phyloP scores from a whole-genome alignment of 208 protist species.

The Strigomonas culicis region DNA sequence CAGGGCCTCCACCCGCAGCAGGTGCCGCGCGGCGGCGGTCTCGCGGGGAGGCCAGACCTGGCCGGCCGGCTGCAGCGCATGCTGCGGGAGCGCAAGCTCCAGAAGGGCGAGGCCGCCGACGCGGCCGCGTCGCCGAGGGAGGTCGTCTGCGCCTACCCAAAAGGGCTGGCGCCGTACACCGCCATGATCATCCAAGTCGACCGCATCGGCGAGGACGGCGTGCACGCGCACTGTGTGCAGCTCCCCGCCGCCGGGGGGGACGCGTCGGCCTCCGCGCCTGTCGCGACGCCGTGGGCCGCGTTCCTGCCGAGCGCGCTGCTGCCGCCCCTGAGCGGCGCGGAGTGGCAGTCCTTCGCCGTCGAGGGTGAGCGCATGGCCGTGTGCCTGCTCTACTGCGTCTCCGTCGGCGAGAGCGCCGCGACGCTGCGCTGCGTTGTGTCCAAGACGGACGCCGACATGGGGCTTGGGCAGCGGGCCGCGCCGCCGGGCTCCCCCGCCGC shows the following conservation, averaged over 20 bases:
- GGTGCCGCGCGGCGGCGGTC: not conserved
- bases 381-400: slow-evolving; percentile 56
- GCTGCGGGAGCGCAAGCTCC: slow-evolving; percentile 35
- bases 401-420: slow-evolving; percentile 61
- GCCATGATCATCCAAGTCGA: slow-evolving; percentile 56
- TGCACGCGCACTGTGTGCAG: slow-evolving; percentile 40
- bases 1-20: not conserved
- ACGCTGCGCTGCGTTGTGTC: slow-evolving; percentile 60
- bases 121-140: slow-evolving; percentile 21
- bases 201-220: slow-evolving; percentile 49
- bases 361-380: slow-evolving; percentile 71
- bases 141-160: slow-evolving; percentile 43
- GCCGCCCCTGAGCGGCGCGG: slow-evolving; percentile 25
- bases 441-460: slow-evolving; percentile 57
- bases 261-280: slow-evolving; percentile 16
- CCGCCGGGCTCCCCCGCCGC: not conserved
- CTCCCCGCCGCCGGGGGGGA: slow-evolving; percentile 22
- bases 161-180: slow-evolving; percentile 38
- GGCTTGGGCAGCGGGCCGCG: not conserved
- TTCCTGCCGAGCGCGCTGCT: slow-evolving; percentile 65
- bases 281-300: too few species aligned
- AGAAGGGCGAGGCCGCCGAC: slow-evolving; percentile 6
- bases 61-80: slow-evolving; percentile 16
- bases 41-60: not conserved
- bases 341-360: slow-evolving; percentile 64